Evolutionary conservation across 805 yeast genomes (phyloP), one percentile per base, ranked within the genome.

Genomic region (Yarrowia deformans): DNA sequence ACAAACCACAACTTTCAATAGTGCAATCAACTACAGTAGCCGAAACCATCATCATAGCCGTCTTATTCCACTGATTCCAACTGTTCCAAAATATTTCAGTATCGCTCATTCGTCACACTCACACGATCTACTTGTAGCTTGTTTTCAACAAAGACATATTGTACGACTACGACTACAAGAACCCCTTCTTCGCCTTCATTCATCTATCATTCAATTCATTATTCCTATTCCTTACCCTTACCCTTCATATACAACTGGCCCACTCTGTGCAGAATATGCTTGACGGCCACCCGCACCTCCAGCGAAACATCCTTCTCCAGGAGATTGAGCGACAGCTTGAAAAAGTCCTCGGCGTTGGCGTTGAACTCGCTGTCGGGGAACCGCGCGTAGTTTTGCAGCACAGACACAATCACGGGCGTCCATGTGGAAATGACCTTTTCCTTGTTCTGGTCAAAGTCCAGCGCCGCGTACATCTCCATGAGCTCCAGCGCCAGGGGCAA

Each of bases 361-460:
- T 71, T 72, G 67, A 79, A 77, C 58, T 79, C 78, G 13, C 70
- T 70, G 45, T 72, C 90, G 73, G 90, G 90, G 72, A 95, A 84
- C 75, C 88, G 90, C 58, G 87, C 85, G 74, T 88, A 89, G 2
- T 97, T 97, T 76, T 90, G 93, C 72, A 89, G 81, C 32, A 95
- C 90, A 76, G 90, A 97, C 42, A 91, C 89, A 48, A 94, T 92
- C 19, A 95, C 98, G 0, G 98, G 98, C 74, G 90, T 84, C 96
- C 98, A 90, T 3, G 96, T 88, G 18, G 85, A 83, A 54, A 94
- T 87, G 77, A 91, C 91, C 75, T 97, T 85, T 66, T 85, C 87
- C 77, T 90, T 94, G 7, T 86, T 79, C 67, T 81, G 81, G 71
- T 90, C 97, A 49, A 63, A 63, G 52, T 66, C 69, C 73, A 93